Evolutionary conservation across 2,329 filamentous ascomycete species (phyloP).

Genomic region (Phialophora verrucosa): DNA sequence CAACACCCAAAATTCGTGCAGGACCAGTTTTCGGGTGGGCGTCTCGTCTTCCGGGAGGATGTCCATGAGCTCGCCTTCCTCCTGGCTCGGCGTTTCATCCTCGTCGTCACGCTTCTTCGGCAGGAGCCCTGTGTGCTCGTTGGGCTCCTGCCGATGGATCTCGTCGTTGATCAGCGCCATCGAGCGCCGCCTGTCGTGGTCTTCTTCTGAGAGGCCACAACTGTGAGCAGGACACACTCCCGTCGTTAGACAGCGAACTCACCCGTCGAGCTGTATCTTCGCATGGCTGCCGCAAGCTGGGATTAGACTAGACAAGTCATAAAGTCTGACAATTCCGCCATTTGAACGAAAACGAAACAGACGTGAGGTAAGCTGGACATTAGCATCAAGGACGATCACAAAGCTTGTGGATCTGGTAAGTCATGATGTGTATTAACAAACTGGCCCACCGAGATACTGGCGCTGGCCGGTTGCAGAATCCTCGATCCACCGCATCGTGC

Average conservation of each 20-base stretch:
- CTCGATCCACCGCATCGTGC: neutral
- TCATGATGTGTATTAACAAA: neutral
- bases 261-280: constrained; percentile 30
- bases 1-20: constrained; percentile 70
- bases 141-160: constrained; percentile 39
- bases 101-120: constrained; percentile 42
- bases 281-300: constrained; percentile 10
- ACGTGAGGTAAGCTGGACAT: neutral
- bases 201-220: constrained; percentile 15
- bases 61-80: constrained; percentile 36
- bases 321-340: neutral
- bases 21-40: constrained; percentile 48
- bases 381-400: neutral
- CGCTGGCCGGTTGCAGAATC: neutral
- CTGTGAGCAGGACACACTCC: constrained; percentile 4
- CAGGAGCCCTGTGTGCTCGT: constrained; percentile 53
- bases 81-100: constrained; percentile 27
- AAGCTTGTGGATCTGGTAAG: neutral
- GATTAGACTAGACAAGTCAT: too few relatives aligned
- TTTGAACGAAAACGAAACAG: neutral
- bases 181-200: constrained; percentile 23
- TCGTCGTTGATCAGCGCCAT: constrained; percentile 22
- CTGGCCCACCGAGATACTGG: neutral
- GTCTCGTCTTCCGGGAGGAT: constrained; percentile 38
- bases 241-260: constrained; percentile 2